Base-by-base conservation (phyloP, 148 eudicot species). In the Diospyros kaki region DNA sequence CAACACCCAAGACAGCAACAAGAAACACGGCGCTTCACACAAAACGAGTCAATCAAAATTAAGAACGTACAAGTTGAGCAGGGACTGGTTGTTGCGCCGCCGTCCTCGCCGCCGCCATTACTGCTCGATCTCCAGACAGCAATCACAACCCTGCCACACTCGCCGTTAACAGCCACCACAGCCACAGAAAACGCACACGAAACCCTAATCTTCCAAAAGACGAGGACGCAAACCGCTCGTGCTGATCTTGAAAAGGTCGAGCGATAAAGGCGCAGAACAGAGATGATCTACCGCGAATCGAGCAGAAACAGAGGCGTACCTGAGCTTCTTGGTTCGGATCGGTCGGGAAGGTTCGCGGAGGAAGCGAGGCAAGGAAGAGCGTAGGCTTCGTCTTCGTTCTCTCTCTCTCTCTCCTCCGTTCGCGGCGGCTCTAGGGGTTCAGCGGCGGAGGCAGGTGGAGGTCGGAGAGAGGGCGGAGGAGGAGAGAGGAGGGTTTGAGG, bases 51-150 rank as follows among this genome's bases (percentile, higher is more conserved):
- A 28, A 28, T 28, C 28, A 28, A 28, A 28, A 28, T 28, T 28
- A 28, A 0, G 28, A 28, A 84, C 87, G 56, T 69, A 84, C 89
- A 77, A 84, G 75, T 83, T 85, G 88, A 71, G 90, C 84, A 75
- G 90, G 56, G 58, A 85, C 86, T 39, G 80, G 83, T 68, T 28
- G 76, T 68, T 60, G 73, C 28, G 75, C 71, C 79, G 50, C 74
- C 8, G 1, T 8, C 45, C 62, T 76, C 51, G 53, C 66, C 45
- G 77, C 83, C 68, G 75, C 61, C 81, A 79, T 79, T 4, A 51
- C 74, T 44, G 71, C 52, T 38, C 43, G 69, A 78, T 53, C 63
- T 64, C 17, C 73, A 61, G 38, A 42, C 13, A 59, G 41, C 67
- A 56, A 73, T 41, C 68, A 50, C 68, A n/a, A 73, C 45, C 71